Evolutionary conservation across 208 protist species (phyloP).

Genomic region (Acanthamoeba castellanii): DNA sequence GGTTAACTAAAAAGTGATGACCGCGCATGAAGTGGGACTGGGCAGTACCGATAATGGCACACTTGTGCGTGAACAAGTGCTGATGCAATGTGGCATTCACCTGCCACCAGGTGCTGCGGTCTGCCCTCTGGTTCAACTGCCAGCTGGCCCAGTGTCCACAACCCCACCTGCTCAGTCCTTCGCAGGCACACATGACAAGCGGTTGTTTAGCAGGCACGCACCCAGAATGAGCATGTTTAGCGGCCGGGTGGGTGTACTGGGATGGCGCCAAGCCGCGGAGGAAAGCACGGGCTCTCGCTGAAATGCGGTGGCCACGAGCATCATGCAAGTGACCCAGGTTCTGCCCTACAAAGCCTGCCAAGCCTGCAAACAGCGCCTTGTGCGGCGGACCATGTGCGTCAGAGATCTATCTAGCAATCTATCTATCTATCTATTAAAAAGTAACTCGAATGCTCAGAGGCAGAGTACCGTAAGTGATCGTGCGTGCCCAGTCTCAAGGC

Average conservation of each 20-base stretch:
- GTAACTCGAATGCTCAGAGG: neutral
- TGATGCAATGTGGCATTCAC: too few species aligned
- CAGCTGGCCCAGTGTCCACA: too few species aligned
- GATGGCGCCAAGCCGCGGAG: too few species aligned
- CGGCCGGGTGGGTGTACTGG: too few species aligned
- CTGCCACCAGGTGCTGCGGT: too few species aligned
- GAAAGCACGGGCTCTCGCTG: neutral
- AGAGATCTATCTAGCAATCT: too few species aligned
- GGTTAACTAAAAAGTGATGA: neutral
- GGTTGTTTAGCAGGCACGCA: too few species aligned
- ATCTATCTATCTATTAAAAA: too few species aligned
- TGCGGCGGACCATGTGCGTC: neutral
- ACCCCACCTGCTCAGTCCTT: too few species aligned
- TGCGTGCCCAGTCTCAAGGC: neutral
- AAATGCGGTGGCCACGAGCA: neutral
- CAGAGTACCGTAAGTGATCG: neutral
- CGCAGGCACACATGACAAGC: too few species aligned
- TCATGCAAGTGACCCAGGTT: neutral
- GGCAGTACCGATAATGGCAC: neutral
- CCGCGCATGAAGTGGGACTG: neutral
- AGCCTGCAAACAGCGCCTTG: neutral
- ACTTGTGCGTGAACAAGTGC: neutral
- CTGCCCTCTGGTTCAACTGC: too few species aligned
- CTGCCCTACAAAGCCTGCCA: neutral
- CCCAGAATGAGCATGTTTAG: too few species aligned